A percentile compares a stretch with the other conserved stretches of the same genome.
phyloP scores from a whole-genome alignment of 768 basidiomycete species.

The Fibroporia radiculosa region DNA sequence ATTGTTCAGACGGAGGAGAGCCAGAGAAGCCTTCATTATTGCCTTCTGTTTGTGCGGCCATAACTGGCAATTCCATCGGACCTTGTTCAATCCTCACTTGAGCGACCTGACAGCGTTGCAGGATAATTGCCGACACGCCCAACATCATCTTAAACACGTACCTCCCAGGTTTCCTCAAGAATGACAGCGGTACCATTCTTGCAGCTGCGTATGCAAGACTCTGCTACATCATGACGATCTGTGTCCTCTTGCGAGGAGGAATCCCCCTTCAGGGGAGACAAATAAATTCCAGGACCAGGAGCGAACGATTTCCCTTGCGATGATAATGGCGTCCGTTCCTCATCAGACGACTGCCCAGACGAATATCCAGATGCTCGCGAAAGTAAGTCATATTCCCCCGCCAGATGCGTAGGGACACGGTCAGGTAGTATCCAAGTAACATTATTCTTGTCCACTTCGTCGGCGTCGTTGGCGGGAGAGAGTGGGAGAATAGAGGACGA shows the following conservation, averaged over 20 bases:
- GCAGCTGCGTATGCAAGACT: neutral
- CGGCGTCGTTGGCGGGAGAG: neutral
- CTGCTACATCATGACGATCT: neutral
- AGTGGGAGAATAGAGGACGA: neutral
- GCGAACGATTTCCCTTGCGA: slow-evolving; percentile 9
- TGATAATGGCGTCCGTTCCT: no score
- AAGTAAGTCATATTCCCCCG: neutral
- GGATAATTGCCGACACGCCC: no score
- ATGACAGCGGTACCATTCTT: neutral
- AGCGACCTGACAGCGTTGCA: neutral
- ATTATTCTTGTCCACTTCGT: slow-evolving; percentile 7
- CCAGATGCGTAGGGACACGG: neutral
- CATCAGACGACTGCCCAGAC: no score
- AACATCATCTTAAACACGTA: neutral
- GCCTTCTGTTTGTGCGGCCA: no score
- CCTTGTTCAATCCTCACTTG: no score
- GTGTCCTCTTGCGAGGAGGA: neutral
- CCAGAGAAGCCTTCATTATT: no score
- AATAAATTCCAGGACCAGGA: slow-evolving; percentile 17
- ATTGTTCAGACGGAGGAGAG: no score
- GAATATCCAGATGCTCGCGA: neutral
- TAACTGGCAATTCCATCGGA: no score
- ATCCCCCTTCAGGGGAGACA: slow-evolving; percentile 23
- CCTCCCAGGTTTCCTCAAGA: neutral
- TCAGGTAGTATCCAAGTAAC: neutral